Base-by-base conservation (phyloP, 352 stramenopile genomes). In the Phytopythium vexans region DNA sequence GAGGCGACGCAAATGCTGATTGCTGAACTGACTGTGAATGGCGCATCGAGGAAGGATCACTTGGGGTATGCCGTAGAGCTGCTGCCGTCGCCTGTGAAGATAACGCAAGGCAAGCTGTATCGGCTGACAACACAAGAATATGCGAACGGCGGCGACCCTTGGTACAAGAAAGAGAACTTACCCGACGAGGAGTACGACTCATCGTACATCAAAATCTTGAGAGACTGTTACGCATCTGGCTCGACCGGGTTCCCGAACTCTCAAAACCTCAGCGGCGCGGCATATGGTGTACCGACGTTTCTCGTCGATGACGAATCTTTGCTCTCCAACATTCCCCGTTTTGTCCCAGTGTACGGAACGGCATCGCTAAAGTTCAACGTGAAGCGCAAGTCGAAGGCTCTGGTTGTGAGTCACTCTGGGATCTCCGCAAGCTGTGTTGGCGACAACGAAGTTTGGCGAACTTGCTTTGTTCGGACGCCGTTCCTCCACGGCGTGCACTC, bases 111-210 rank as follows among this genome's bases (percentile, higher is more conserved):
- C 3, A 95, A 94, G 43, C 33, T 92, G n/a, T 95, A 95, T 56
- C 77, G 86, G 4, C 58, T 95, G 27, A 95, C 86, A 38, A 94
- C 83, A 0, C 86, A 95, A 41, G 86, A 95, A 49, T 95, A 86
- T 63, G 83, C 86, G 15, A 92, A 95, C 43, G 82, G 83, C 46
- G 86, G 86, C 27, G 86, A 95, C 49, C 82, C 86, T 6, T 95
- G 86, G 86, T 95, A 95, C 68, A 95, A 95, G 53, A 91, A 92
- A 51, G 86, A 95, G 49, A 94, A 95, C 27, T 39, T 92, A 1
- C 86, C 83, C 0, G 83, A 93, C 44, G 86, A 95, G 58, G 81
- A 95, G 43, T 95, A 95, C 49, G 86, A 95, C 55, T 64, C 64
- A 8, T 92, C 81, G 4, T 92, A 92, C 58, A 90, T 95, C 57